Conservation (phyloP, 441 rosid species). For the Corymbia calophylla region DNA sequence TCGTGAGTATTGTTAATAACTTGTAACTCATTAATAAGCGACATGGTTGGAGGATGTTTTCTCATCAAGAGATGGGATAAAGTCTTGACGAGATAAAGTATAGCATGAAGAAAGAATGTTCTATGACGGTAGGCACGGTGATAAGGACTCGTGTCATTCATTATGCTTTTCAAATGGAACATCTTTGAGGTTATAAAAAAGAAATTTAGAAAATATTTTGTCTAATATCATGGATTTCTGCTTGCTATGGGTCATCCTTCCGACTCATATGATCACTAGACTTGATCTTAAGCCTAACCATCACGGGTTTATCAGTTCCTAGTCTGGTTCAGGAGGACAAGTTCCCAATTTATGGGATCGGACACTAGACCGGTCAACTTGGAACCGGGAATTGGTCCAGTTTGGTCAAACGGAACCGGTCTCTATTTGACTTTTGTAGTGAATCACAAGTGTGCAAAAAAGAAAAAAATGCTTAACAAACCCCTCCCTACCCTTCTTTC, state of each 20-base stretch:
- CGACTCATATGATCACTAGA: not conserved
- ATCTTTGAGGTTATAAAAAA: not conserved
- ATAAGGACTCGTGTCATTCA: not conserved
- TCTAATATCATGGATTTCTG: accelerated
- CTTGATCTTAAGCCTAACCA: not conserved
- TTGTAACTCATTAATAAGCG: not conserved
- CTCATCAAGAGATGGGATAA: not conserved
- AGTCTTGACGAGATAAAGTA: no score
- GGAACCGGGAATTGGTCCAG: no score
- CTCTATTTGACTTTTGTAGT: no score
- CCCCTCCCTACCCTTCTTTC: no score
- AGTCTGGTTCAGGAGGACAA: no score
- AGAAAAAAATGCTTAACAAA: no score
- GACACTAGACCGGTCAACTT: no score
- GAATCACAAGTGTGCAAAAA: no score
- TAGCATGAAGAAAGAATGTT: not conserved
- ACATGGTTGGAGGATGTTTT: not conserved
- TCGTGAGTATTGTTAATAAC: not conserved
- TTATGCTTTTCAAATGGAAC: not conserved
- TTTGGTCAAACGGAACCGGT: no score
- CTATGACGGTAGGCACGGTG: accelerated
- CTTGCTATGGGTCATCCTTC: not conserved
- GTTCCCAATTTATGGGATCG: no score
- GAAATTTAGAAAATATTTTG: not conserved
- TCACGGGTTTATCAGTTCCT: not conserved